Conservation (phyloP, 139 green algal genomes). For the Asterochloris erici region DNA sequence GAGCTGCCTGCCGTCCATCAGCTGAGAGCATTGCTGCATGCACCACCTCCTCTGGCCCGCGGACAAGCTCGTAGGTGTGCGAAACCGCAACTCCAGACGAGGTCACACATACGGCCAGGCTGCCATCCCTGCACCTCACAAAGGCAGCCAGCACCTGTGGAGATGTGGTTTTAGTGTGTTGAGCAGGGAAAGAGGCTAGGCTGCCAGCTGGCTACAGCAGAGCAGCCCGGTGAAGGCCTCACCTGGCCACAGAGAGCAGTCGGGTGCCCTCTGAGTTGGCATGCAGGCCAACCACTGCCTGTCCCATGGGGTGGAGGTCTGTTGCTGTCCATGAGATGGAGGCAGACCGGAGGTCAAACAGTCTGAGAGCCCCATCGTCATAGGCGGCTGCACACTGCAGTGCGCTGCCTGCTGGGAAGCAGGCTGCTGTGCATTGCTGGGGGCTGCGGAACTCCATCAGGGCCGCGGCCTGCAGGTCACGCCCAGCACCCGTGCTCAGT, state of each 20-base stretch:
- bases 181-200: neutral
- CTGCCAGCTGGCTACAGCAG: neutral
- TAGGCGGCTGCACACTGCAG: neutral
- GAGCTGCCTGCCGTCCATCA: neutral
- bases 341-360: conserved; percentile 17
- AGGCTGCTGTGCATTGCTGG: conserved; percentile 10
- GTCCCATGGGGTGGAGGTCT: conserved; percentile 3
- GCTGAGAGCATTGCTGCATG: conserved; percentile 1
- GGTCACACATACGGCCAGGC: conserved; percentile 19
- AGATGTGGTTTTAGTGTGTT: neutral
- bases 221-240: neutral
- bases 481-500: neutral
- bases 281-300: neutral
- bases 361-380: conserved; percentile 13
- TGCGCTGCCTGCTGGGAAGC: neutral
- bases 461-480: conserved; percentile 10
- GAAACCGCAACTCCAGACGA: conserved; percentile 5
- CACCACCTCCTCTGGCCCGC: neutral
- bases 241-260: conserved; percentile 27
- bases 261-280: neutral
- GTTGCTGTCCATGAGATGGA: conserved; percentile 21
- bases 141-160: neutral
- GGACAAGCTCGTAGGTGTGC: conserved; percentile 17
- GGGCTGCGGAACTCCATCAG: conserved; percentile 21
- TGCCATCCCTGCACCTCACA: conserved; percentile 25